These are phyloP conservation scores for Zalerion maritima DNA, from an alignment of 495 filamentous ascomycete genomes.

Conservation along the genomic window DNA sequence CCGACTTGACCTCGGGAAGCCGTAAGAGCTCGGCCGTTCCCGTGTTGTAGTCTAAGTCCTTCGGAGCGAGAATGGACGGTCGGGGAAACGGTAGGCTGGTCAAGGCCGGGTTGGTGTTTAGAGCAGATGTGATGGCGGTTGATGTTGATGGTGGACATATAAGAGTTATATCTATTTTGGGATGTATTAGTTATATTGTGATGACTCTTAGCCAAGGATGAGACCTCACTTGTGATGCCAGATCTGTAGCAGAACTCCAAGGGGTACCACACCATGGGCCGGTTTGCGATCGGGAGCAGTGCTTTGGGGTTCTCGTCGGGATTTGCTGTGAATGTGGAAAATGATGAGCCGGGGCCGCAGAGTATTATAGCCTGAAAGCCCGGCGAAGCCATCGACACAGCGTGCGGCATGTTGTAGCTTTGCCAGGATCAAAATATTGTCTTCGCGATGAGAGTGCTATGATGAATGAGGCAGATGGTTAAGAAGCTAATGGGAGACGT, in stretches of 20 bases:
- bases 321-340: slow-evolving; percentile 82
- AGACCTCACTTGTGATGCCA: slow-evolving; percentile 56
- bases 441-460: too few species aligned
- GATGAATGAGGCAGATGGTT: too few species aligned
- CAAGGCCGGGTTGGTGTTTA: slow-evolving; percentile 75
- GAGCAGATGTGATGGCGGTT: slow-evolving; percentile 56
- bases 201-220: slow-evolving; percentile 1
- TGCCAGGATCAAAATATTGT: too few species aligned
- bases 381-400: slow-evolving; percentile 50
- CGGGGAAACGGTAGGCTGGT: slow-evolving; percentile 65
- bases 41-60: slow-evolving; percentile 56
- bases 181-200: slow-evolving; percentile 4
- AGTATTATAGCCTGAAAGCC: slow-evolving; percentile 90
- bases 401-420: slow-evolving; percentile 50
- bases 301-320: slow-evolving; percentile 85
- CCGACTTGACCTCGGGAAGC: slow-evolving; percentile 51
- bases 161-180: slow-evolving; percentile 58
- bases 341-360: slow-evolving; percentile 78
- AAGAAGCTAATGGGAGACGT: too few species aligned
- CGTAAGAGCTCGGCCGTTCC: slow-evolving; percentile 86
- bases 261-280: slow-evolving; percentile 92
- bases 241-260: slow-evolving; percentile 81
- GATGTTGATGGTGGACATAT: slow-evolving; percentile 65
- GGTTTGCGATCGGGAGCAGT: slow-evolving; percentile 80
- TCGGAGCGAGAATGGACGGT: slow-evolving; percentile 60